Evolutionary conservation across 805 yeast species (phyloP).

Genomic region (Debaryomyces tyrocola): DNA sequence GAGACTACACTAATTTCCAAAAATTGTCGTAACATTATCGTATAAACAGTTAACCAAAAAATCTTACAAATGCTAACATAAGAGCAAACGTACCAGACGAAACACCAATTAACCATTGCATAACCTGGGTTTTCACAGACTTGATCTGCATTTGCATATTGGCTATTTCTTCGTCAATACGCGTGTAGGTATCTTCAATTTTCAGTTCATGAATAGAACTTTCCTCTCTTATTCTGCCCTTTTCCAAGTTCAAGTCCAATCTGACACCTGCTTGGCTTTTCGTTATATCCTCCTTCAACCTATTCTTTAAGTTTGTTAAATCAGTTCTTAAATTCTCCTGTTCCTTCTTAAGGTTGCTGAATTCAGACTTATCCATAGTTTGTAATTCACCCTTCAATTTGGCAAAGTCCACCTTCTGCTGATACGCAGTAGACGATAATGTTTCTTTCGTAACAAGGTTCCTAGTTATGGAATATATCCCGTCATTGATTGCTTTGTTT

Average conservation of each 20-base stretch:
- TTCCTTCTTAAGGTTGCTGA: slow-evolving; percentile 77
- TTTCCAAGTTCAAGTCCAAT: slow-evolving; percentile 87
- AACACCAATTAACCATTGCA: slow-evolving; percentile 98
- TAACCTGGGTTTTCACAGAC: slow-evolving; percentile 91
- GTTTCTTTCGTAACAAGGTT: slow-evolving; percentile 85
- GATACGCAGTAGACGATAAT: slow-evolving; percentile 81
- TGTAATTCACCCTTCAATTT: slow-evolving; percentile 90
- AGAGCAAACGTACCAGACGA: slow-evolving; percentile 97
- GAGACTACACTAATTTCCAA: neutral
- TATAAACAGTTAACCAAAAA: slow-evolving; percentile 49
- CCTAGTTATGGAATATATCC: slow-evolving; percentile 69
- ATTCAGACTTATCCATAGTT: slow-evolving; percentile 83
- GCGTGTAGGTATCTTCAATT: slow-evolving; percentile 90
- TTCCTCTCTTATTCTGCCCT: slow-evolving; percentile 94
- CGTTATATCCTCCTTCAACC: slow-evolving; percentile 86
- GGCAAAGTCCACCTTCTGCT: slow-evolving; percentile 95
- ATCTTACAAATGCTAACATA: slow-evolving; percentile 85
- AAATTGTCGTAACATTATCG: neutral
- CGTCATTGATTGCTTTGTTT: slow-evolving; percentile 73
- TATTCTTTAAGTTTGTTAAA: slow-evolving; percentile 79
- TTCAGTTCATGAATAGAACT: slow-evolving; percentile 89
- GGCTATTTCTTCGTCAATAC: slow-evolving; percentile 93
- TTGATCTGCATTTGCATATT: slow-evolving; percentile 96
- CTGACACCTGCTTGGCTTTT: slow-evolving; percentile 88
- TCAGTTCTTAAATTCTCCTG: slow-evolving; percentile 83